Evolutionary conservation across 768 basidiomycete genomes (phyloP).

Genomic region (Cantharellus cinnabarinus): DNA sequence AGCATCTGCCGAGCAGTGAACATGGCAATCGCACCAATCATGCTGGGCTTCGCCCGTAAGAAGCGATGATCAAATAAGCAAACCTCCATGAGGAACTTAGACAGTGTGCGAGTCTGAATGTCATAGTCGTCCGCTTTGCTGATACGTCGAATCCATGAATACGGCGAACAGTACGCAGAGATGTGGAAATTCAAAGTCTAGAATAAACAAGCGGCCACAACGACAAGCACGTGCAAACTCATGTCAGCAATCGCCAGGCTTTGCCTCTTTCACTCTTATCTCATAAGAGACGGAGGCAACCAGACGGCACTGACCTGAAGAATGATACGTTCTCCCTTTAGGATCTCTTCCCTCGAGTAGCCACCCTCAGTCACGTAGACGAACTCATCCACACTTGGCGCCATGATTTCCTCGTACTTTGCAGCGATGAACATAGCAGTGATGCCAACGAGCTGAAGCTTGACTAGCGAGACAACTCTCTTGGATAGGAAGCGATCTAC

Average conservation of each 20-base stretch:
- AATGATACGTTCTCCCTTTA: slow-evolving; percentile 95
- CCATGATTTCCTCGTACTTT: slow-evolving; percentile 98
- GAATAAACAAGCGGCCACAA: slow-evolving; percentile 6
- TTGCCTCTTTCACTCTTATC: not conserved
- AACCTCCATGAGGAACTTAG: slow-evolving; percentile 95
- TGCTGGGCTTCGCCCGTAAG: slow-evolving; percentile 78
- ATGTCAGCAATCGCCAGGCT: too few species aligned
- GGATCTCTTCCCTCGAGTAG: slow-evolving; percentile 84
- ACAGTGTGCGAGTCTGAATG: slow-evolving; percentile 87
- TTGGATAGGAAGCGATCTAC: slow-evolving; percentile 82
- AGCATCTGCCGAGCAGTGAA: slow-evolving; percentile 89
- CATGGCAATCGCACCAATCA: slow-evolving; percentile 93
- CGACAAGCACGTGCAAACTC: not conserved
- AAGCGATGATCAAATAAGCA: slow-evolving; percentile 86
- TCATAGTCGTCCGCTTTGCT: slow-evolving; percentile 99
- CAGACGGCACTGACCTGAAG: slow-evolving; percentile 30
- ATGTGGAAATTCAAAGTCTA: slow-evolving; percentile 77
- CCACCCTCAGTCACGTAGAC: slow-evolving; percentile 95
- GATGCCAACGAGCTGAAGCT: slow-evolving; percentile 90
- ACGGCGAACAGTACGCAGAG: slow-evolving; percentile 96
- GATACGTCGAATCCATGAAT: slow-evolving; percentile 97
- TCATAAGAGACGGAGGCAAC: not conserved
- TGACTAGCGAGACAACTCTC: slow-evolving; percentile 70
- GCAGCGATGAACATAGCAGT: slow-evolving; percentile 98
- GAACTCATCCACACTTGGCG: slow-evolving; percentile 45